A percentile compares a stretch with the other conserved stretches of the same genome.
These are phyloP conservation scores for Termitomyces titanicus DNA, from an alignment of 768 basidiomycete species.

Conservation along the genomic window DNA sequence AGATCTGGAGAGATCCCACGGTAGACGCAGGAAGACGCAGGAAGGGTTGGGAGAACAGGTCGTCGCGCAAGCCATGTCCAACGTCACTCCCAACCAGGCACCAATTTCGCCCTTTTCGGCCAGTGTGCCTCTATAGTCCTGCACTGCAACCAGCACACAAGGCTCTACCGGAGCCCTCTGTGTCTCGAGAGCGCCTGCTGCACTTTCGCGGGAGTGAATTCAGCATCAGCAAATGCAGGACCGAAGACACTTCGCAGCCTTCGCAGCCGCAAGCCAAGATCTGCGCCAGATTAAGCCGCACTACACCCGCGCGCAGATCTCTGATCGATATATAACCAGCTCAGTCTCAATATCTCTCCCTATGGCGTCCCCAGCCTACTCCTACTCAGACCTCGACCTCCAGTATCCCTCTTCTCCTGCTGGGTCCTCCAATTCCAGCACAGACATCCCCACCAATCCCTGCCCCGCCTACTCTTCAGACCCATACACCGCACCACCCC, in stretches of 20 bases:
- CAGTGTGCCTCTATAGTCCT: too few relatives aligned
- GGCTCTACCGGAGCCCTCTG: too few relatives aligned
- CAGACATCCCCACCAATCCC: slow-evolving; percentile 1
- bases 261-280: slow-evolving; percentile 14
- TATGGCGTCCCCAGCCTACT: slow-evolving; percentile 7
- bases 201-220: background rate
- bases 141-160: too few relatives aligned
- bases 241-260: background rate
- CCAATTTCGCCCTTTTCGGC: background rate
- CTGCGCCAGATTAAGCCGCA: slow-evolving; percentile 4
- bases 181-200: too few relatives aligned
- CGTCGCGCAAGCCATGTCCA: slow-evolving; percentile 2
- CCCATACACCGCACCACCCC: background rate
- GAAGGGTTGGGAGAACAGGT: slow-evolving; percentile 16
- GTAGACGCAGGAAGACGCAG: slow-evolving; percentile 19
- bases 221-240: background rate
- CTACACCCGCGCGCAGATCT: slow-evolving; percentile 1
- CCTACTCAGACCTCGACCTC: slow-evolving; percentile 5
- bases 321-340: slow-evolving; percentile 5
- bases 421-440: slow-evolving; percentile 5
- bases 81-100: slow-evolving; percentile 2
- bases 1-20: slow-evolving; percentile 25
- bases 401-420: slow-evolving; percentile 11
- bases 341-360: background rate
- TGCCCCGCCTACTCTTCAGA: slow-evolving; percentile 7